Evolutionary conservation across 345 rosid species (phyloP).

Genomic region (Boechera divaricarpa): DNA sequence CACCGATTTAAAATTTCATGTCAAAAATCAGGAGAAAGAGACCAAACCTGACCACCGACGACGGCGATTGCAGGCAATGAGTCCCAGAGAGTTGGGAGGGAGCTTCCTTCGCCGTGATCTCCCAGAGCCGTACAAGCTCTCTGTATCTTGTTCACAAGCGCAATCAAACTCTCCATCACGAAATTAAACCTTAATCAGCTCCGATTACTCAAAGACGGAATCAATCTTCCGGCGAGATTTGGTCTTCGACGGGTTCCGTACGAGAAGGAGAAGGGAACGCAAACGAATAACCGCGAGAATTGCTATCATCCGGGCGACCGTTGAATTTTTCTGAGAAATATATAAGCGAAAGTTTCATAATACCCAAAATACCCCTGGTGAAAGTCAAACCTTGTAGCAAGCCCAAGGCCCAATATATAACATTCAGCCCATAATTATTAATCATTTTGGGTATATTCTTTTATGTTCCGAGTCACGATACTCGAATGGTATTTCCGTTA

Average conservation of each 20-base stretch:
- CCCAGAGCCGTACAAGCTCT: constrained; percentile 95
- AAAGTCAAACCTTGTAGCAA: constrained; percentile 27
- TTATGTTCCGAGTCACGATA: constrained; percentile 4
- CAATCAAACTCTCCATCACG: constrained; percentile 80
- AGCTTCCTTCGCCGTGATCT: constrained; percentile 95
- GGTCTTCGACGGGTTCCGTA: constrained; percentile 36
- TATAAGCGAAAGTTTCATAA: not conserved
- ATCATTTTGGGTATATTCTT: constrained; percentile 45
- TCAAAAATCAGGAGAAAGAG: not conserved
- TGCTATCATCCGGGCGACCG: constrained; percentile 31
- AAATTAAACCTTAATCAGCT: not conserved
- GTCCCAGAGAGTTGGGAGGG: constrained; percentile 97
- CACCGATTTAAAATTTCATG: not conserved
- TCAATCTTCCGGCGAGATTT: constrained; percentile 27
- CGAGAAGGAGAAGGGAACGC: constrained; percentile 25
- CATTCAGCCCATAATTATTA: not conserved
- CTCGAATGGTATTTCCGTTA: constrained; percentile 52
- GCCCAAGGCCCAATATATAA: constrained; percentile 17
- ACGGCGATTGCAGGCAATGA: constrained; percentile 94
- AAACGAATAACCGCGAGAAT: constrained; percentile 41
- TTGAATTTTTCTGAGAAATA: constrained; percentile 37
- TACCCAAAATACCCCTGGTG: constrained; percentile 18
- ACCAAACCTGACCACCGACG: constrained; percentile 89
- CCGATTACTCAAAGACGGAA: not conserved
- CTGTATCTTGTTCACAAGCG: constrained; percentile 88